Evolutionary conservation across 2,329 filamentous ascomycete genomes (phyloP), one percentile per base, ranked within the genome.

Genomic region (Diplocarpon rosae): DNA sequence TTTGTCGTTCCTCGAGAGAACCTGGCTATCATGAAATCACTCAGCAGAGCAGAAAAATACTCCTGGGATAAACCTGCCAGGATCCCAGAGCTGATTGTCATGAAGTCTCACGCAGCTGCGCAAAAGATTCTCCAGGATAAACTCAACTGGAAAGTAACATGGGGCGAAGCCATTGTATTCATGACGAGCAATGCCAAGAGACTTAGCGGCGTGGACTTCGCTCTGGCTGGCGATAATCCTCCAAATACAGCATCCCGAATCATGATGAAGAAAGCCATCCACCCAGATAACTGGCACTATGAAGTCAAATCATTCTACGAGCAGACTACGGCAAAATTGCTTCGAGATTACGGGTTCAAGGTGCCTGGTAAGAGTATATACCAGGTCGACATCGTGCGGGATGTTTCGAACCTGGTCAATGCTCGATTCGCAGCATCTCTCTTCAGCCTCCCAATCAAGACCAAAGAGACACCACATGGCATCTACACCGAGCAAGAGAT

Each of bases 1-100:
- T 73, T 80, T 56, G 78, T 76, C 2, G 78, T 83, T 1, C 85
- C 86, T 0, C 67, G 69, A 0, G 85, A 89, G 59, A 92, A 86
- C 62, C 65, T 72, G 46, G 76, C 73, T 50, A 88, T 89, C 50
- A 70, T 88, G 52, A 77, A 73, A 35, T 69, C 77, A 37, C 69
- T 92, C 5, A 75, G 76, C 44, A 76, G 82, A 36, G 81, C 72
- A 36, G 67, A 82, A 27, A 67, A 79, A 24, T 93, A 89, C 64
- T 77, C 75, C 60, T 92, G 78, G 56, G 72, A 77, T 5, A 72
- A 73, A 1, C 85, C 85, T 0, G 57, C 62, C 0, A 69, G 64
- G 47, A 69, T 67, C 2, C 65, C 71, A 0, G 66, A 69, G 1
- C 66, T 69, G 1, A 65, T 81, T 17, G 69, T 76, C 47, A 65